Evolutionary conservation across 148 eudicot species (phyloP).

Genomic region (Chenopodium quinoa): DNA sequence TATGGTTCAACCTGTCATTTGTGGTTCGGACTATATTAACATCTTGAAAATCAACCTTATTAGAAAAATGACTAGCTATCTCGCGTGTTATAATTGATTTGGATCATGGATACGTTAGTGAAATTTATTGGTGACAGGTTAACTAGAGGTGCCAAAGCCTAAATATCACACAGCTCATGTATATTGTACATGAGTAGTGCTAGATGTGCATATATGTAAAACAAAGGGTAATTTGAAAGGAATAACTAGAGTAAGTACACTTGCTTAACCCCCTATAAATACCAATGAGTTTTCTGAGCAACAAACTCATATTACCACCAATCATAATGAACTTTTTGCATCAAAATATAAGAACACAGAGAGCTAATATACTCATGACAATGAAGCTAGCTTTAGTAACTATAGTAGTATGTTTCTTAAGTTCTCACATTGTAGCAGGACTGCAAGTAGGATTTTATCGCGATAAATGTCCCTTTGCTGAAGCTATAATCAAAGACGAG

Average conservation of each 20-base stretch:
- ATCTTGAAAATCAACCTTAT: too few relatives aligned
- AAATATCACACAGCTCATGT: too few relatives aligned
- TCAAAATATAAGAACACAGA: not conserved
- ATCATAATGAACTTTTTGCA: not conserved
- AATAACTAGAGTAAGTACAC: not conserved
- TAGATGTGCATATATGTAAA: too few relatives aligned
- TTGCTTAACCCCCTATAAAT: not conserved
- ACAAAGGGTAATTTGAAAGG: not conserved
- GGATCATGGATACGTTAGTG: too few relatives aligned
- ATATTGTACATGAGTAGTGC: too few relatives aligned
- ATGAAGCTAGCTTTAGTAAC: not conserved
- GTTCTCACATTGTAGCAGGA: conserved; percentile 32
- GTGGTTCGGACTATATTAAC: too few relatives aligned
- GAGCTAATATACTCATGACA: not conserved
- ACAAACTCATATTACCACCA: not conserved
- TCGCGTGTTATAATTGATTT: too few relatives aligned
- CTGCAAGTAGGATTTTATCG: conserved; percentile 49
- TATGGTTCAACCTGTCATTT: too few relatives aligned
- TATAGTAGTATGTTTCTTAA: conserved; percentile 3
- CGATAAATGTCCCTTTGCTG: conserved; percentile 37
- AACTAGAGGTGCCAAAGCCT: too few relatives aligned
- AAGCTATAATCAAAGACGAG: conserved; percentile 44
- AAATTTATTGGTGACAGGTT: too few relatives aligned
- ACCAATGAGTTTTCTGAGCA: not conserved
- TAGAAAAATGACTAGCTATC: too few relatives aligned